phyloP scores from a whole-genome alignment of 371 early-diverging fungal species.

The Mortierella sp. region DNA sequence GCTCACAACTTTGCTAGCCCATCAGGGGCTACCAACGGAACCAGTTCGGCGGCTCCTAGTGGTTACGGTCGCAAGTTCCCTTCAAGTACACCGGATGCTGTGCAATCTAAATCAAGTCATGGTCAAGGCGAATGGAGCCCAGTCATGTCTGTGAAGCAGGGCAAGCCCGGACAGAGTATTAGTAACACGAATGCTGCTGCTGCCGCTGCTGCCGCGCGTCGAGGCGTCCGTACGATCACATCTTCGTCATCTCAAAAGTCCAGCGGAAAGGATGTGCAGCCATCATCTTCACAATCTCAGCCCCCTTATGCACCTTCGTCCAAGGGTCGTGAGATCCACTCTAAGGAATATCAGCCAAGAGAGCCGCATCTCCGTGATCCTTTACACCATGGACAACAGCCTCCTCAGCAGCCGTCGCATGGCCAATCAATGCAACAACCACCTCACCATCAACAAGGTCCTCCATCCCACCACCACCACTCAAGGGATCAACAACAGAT shows the following conservation, averaged over 20 bases:
- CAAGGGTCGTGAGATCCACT: conserved; percentile 49
- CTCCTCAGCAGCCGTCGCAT: conserved; percentile 25
- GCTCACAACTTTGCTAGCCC: conserved; percentile 44
- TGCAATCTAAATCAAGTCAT: conserved; percentile 8
- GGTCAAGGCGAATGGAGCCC: conserved; percentile 38
- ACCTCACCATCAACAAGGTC: conserved; percentile 24
- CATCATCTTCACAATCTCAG: conserved; percentile 15
- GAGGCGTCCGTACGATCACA: conserved; percentile 16
- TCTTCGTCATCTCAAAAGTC: conserved; percentile 19
- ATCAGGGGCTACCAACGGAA: conserved; percentile 11
- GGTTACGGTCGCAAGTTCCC: conserved; percentile 25
- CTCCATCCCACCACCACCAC: conserved; percentile 29
- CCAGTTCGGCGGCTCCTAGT: conserved; percentile 6
- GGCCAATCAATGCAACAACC: conserved; percentile 28
- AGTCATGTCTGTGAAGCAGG: conserved; percentile 14
- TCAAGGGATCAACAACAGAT: conserved; percentile 39
- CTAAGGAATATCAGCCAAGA: conserved; percentile 49
- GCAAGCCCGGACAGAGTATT: conserved; percentile 12
- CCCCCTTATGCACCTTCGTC: conserved; percentile 12
- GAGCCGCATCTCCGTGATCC: conserved; percentile 42
- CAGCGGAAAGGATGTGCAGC: conserved; percentile 31
- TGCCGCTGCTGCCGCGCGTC: conserved; percentile 18
- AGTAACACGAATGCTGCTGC: conserved; percentile 10
- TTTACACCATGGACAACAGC: conserved; percentile 22
- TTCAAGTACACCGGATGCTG: conserved; percentile 13